These are phyloP conservation scores for Phytophthora nicotianae DNA, from an alignment of 352 stramenopile genomes.

Conservation along the genomic window DNA sequence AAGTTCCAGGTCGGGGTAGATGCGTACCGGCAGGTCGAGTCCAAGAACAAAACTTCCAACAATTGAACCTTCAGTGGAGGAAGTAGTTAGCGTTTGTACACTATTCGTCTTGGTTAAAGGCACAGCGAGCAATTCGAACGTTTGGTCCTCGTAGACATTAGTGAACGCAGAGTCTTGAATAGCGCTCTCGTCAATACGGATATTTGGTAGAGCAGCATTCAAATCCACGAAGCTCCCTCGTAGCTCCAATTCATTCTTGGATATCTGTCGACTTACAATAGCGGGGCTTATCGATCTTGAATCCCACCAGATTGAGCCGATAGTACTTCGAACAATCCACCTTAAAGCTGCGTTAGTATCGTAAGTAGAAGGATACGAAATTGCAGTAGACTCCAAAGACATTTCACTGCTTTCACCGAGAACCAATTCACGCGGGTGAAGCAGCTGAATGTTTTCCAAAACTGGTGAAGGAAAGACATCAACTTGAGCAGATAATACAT, in stretches of 20 bases:
- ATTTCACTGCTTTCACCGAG: constrained; percentile 8
- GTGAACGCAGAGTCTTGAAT: background rate
- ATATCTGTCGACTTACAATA: constrained; percentile 20
- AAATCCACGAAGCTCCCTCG: constrained; percentile 16
- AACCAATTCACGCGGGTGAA: constrained; percentile 5
- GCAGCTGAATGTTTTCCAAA: constrained; percentile 19
- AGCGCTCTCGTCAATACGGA: constrained; percentile 22
- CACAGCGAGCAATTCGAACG: constrained; percentile 1
- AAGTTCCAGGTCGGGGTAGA: background rate
- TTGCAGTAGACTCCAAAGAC: background rate
- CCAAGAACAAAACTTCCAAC: background rate
- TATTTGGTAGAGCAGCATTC: constrained; percentile 16
- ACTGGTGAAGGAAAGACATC: constrained; percentile 16
- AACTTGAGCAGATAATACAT: constrained; percentile 11
- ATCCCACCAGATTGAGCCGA: constrained; percentile 18
- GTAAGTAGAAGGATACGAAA: constrained; percentile 22
- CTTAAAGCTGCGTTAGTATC: constrained; percentile 7
- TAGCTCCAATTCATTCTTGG: constrained; percentile 12
- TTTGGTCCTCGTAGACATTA: background rate
- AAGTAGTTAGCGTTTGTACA: constrained; percentile 2
- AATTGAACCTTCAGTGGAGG: background rate
- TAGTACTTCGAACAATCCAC: constrained; percentile 21
- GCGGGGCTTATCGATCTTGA: constrained; percentile 7
- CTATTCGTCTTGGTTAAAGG: background rate
- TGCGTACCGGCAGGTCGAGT: background rate